Base-by-base conservation (phyloP, 2,329 filamentous ascomycete species). In the Fusarium torreyae region DNA sequence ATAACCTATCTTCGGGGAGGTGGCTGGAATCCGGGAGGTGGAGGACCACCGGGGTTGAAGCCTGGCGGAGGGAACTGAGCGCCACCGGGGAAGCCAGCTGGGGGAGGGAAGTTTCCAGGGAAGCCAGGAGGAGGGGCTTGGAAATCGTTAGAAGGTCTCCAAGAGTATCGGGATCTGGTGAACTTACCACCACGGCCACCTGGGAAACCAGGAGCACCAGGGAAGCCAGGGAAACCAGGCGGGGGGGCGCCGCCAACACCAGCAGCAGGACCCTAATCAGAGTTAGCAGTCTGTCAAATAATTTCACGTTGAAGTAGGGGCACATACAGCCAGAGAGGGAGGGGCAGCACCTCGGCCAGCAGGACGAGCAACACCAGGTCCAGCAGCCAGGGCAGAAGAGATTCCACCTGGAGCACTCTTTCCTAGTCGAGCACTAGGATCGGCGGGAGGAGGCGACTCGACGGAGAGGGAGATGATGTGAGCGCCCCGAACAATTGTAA, bases 381-480 rank as follows among this genome's bases (percentile, higher is more conserved):
- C 96, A 72, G 94, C 89, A 66, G 91, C 87, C 73, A 98, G 85
- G 38, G 92, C 89, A 54, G 92, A 89, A 42, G 92, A 84, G 36
- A 88, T 86, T 60, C 91, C 91, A 63, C 90, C 88, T 33, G 91
- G 86, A 31, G 89, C 89, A 70, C 87, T 89, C 80, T 92, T 91
- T 77, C 94, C 96, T 67, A 99, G 88, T 81, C 96, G 89, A 49
- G 95, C 90, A 74, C 94, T 93, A 56, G 96, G 95, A 77, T 99
- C 96, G 75, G 94, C 93, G 11, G 97, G 95, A 46, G 96, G 96
- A 57, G 96, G 95, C 60, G 95, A 97, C 78, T 99, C 97, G 69
- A 98, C 94, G 10, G 95, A 97, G 66, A 97, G 89, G 22, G 94
- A 97, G 68, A 99, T 93, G 68, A 99, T 96, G 74, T 97, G 92